Conservation (phyloP, 805 yeast genomes). For the Deakozyma indianensis region DNA sequence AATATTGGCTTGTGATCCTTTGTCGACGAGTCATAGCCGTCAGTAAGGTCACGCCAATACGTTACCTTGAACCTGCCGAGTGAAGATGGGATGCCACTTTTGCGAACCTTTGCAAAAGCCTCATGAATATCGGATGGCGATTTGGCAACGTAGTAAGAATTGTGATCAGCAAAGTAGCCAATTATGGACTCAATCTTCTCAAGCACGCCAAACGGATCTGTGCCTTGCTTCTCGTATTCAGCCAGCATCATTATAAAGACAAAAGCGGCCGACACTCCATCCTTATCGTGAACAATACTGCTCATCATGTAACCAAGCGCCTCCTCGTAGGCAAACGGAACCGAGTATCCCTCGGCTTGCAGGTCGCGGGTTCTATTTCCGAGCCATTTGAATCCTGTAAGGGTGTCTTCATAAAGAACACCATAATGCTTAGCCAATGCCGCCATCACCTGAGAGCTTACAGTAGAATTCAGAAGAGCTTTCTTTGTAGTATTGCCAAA, state of each 20-base stretch:
- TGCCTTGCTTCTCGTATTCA: background rate
- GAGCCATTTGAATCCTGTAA: constrained; percentile 96
- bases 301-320: constrained; percentile 89
- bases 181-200: constrained; percentile 44
- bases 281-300: constrained; percentile 72
- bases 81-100: constrained; percentile 24
- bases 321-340: constrained; percentile 89
- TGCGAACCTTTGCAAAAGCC: constrained; percentile 44
- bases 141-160: constrained; percentile 68
- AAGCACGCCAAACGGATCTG: constrained; percentile 36
- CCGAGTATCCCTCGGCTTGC: constrained; percentile 45
- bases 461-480: constrained; percentile 74
- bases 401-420: constrained; percentile 59
- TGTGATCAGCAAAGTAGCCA: constrained; percentile 75
- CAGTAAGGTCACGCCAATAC: constrained; percentile 73
- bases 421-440: constrained; percentile 51
- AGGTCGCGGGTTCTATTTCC: constrained; percentile 76
- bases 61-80: constrained; percentile 46
- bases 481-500: constrained; percentile 7
- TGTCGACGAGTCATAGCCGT: constrained; percentile 66
- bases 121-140: constrained; percentile 34
- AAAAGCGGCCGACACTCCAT: constrained; percentile 71
- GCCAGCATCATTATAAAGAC: constrained; percentile 59
- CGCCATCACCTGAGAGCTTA: constrained; percentile 69
- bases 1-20: constrained; percentile 40